Conservation (phyloP, 768 basidiomycete species). For the Termitomyces sp. region DNA sequence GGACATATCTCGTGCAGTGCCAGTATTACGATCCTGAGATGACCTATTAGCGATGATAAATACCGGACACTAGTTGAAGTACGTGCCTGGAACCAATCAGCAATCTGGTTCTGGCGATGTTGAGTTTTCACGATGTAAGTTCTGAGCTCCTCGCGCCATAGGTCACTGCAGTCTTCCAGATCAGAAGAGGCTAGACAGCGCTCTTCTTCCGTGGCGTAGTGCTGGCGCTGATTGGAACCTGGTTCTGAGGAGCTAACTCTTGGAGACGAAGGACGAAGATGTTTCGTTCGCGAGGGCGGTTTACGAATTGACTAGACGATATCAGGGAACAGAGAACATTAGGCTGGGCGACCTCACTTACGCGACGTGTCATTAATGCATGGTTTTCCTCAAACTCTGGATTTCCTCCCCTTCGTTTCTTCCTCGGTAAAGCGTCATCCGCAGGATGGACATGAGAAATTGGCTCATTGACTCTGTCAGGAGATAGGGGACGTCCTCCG, state of each 20-base stretch:
- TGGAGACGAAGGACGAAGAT: slow-evolving; percentile 26
- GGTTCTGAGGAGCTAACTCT: slow-evolving; percentile 23
- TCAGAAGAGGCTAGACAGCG: slow-evolving; percentile 64
- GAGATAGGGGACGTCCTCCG: slow-evolving; percentile 32
- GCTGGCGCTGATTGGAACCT: slow-evolving; percentile 23
- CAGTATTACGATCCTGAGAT: slow-evolving; percentile 63
- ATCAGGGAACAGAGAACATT: not conserved
- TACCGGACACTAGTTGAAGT: slow-evolving; percentile 20
- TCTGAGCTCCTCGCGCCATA: slow-evolving; percentile 70
- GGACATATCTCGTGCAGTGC: slow-evolving; percentile 56
- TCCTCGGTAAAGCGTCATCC: slow-evolving; percentile 33
- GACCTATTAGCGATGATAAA: slow-evolving; percentile 6
- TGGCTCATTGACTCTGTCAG: slow-evolving; percentile 35
- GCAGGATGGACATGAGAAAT: slow-evolving; percentile 26
- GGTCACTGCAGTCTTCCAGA: slow-evolving; percentile 75
- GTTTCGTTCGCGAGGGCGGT: slow-evolving; percentile 37
- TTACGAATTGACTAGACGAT: slow-evolving; percentile 37
- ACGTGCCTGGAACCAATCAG: slow-evolving; percentile 69
- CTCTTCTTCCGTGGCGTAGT: slow-evolving; percentile 35
- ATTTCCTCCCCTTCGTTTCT: slow-evolving; percentile 45
- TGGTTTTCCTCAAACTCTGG: slow-evolving; percentile 56
- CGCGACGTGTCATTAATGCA: slow-evolving; percentile 43
- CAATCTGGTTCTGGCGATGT: slow-evolving; percentile 69
- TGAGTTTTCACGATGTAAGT: slow-evolving; percentile 72
- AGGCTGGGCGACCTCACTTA: slow-evolving; percentile 33